These are phyloP conservation scores for Alternaria ethzedia DNA, from an alignment of 2,329 filamentous ascomycete genomes.

Conservation along the genomic window DNA sequence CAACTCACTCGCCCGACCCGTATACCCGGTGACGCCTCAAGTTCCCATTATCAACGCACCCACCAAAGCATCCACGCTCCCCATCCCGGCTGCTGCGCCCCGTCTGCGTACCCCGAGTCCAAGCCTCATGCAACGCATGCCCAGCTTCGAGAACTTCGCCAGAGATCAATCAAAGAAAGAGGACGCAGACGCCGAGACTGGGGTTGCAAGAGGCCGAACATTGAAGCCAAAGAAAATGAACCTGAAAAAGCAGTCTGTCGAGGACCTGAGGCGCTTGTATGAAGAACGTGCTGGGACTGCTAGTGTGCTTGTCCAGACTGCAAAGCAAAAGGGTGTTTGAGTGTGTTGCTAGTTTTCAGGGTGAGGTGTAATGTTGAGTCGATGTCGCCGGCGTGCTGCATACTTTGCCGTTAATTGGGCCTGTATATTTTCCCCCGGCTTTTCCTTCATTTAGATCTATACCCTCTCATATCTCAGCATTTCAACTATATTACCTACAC, in stretches of 20 bases:
- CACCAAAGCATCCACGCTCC: constrained; percentile 40
- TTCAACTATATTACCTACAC: not conserved
- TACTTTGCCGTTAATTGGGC: not conserved
- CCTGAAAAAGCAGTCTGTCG: constrained; percentile 54
- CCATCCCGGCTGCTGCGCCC: constrained; percentile 29
- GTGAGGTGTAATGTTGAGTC: not conserved
- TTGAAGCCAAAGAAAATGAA: constrained; percentile 48
- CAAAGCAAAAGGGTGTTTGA: constrained; percentile 7
- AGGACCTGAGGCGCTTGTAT: constrained; percentile 56
- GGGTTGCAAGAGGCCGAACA: constrained; percentile 17
- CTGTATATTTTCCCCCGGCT: not conserved
- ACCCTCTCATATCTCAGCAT: not conserved
- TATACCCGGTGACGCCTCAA: constrained; percentile 32
- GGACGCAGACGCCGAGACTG: constrained; percentile 3
- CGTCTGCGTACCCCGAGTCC: constrained; percentile 48
- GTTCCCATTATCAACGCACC: constrained; percentile 33
- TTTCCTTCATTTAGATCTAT: not conserved
- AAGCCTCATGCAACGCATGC: constrained; percentile 55
- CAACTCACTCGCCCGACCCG: constrained; percentile 46
- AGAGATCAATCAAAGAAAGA: constrained; percentile 20
- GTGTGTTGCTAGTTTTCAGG: not conserved
- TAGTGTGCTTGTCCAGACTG: constrained; percentile 32
- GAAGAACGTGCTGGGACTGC: constrained; percentile 55
- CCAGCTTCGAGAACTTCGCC: constrained; percentile 48
- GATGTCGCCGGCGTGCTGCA: not conserved